Base-by-base conservation (phyloP, 768 basidiomycete species). In the Polyporus arcularius region DNA sequence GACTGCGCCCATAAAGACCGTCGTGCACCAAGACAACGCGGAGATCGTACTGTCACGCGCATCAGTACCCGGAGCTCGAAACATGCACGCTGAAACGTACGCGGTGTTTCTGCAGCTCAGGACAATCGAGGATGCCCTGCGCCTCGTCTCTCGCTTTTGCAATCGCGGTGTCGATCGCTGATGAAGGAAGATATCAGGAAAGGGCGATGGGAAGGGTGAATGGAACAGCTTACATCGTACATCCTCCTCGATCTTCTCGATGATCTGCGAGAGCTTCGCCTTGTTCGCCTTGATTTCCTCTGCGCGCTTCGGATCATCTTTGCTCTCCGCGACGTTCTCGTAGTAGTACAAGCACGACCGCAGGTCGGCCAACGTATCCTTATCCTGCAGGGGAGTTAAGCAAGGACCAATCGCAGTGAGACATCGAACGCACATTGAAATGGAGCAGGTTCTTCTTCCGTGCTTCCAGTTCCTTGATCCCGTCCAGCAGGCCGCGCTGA, bases 21-120 rank as follows among this genome's bases (percentile, higher is more conserved):
- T 89, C 90, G 65, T 92, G 89, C 48, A 91, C 78, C 41, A 93
- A 78, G 4, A 92, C 91, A 8, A 82, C 87, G 3, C 90, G 87
- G 26, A 94, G 82, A 63, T 92, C 90, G 67, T 93, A 94, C 90
- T 93, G 11, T n/a, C 21, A 2, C 18, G 5, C 2, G 11, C 16
- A 9, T 49, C 18, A 12, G n/a, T 14, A 10, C 32, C 35, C 12
- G n/a, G 15, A 4, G 11, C 4, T 16, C 18, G 35, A 15, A 39
- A 49, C 8, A 0, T 11, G 32, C 32, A 28, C 9, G n/a, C 41
- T n/a, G 18, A 16, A 41, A 75, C 81, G 38, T 60, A 85, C 90
- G 64, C 80, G 81, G 67, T 82, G 78, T 52, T 82, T 73, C 65
- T 87, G 85, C 39, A 93, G 71, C 62, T 90, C 90, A 0, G 86